Base-by-base conservation (phyloP, 805 yeast genomes). In the Lipomyces spencermartinsiae region DNA sequence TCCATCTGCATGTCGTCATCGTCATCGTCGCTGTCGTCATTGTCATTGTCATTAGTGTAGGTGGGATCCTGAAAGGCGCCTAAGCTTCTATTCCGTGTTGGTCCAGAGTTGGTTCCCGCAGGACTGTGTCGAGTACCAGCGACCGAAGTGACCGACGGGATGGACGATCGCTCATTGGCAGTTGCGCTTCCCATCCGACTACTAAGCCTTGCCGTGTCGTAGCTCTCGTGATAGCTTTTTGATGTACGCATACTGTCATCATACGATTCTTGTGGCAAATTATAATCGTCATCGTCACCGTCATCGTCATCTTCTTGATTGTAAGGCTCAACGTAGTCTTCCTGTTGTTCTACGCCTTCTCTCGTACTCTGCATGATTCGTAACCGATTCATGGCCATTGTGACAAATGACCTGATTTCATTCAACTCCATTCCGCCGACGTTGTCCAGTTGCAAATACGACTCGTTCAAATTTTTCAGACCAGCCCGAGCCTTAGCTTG, bases 361-460 rank as follows among this genome's bases (percentile, higher is more conserved):
- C 62, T 61, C 31, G 79, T 76, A 33, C 82, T 85, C 54, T 84
- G 83, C 43, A 92, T 76, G 63, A 83, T 82, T 59, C 91, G 83
- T 68, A 95, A 79, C 72, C 89, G 89, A 67, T 88, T 88, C 98
- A 95, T 94, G 0, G 91, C 89, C 14, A 82, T 80, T n/a, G 87
- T 81, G 43, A 93, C 87, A 74, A 92, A 90, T 1, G 97, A 96
- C 71, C 97, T 80, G 62, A 93, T 80, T 76, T 92, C 97, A 77
- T 93, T 93, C 70, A 95, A 89, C 77, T 94, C 99, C 83, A 93
- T 77, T 53, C 89, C 77, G 1, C 97, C 90, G 63, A 95, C 77
- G 25, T 95, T 92, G 73, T 93, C 94, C 77, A 94, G 81, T 75
- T 88, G 92, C 68, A 94, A 83, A 78, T 93, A 92, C 25, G 90